Percentiles rank a stretch among this genome's conserved stretches.
These are phyloP conservation scores for Botrytis deweyae DNA, from an alignment of 2,329 filamentous ascomycete species.

Conservation along the genomic window DNA sequence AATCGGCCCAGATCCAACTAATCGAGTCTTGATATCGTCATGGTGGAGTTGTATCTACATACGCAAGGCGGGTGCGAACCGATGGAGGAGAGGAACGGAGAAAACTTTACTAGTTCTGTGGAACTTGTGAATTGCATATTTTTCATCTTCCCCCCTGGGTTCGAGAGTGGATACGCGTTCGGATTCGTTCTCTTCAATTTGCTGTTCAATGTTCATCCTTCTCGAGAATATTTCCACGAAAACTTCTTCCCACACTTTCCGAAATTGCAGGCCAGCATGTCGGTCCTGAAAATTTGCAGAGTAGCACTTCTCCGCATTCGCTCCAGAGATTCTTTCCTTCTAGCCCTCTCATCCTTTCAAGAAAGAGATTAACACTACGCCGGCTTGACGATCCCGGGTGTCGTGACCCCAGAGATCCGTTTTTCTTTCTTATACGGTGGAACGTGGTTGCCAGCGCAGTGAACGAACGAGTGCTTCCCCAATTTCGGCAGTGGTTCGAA, in stretches of 20 bases:
- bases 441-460: background rate
- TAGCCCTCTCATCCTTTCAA: background rate
- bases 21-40: background rate
- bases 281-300: background rate
- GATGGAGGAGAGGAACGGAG: background rate
- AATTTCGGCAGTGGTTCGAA: background rate
- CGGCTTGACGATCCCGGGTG: background rate
- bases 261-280: background rate
- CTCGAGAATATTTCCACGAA: background rate
- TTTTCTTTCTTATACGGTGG: background rate
- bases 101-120: background rate
- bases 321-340: background rate
- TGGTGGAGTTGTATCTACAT: background rate
- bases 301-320: background rate
- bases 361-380: constrained; percentile 3
- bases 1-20: background rate
- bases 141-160: background rate
- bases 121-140: background rate
- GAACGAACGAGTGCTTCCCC: background rate
- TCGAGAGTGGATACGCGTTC: background rate
- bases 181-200: background rate
- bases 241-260: background rate
- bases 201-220: background rate
- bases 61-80: background rate
- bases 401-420: background rate